phyloP scores from a whole-genome alignment of 2,329 filamentous ascomycete genomes.

The Periglandula ipomoeae region DNA sequence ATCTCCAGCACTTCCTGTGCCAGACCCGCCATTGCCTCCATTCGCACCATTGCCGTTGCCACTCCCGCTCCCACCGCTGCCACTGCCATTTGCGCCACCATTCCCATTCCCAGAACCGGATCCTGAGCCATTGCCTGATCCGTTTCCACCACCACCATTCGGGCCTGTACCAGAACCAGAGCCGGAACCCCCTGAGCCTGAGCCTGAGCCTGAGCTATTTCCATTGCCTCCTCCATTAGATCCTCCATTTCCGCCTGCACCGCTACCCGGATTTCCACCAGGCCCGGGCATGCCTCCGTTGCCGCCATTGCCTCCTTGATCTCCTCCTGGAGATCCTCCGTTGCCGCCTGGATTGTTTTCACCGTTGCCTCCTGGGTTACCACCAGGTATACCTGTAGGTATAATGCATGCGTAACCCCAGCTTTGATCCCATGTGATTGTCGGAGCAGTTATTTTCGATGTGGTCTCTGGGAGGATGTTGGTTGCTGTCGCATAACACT shows the following conservation, averaged over 20 bases:
- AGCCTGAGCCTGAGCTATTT: too few relatives aligned
- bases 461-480: slow-evolving; percentile 3
- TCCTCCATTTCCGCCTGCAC: neutral
- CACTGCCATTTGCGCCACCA: neutral
- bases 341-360: neutral
- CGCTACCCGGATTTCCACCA: neutral
- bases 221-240: neutral
- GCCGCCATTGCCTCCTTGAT: neutral
- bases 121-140: neutral
- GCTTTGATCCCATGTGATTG: neutral
- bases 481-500: neutral
- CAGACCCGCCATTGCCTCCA: neutral
- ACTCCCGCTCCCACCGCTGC: neutral
- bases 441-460: neutral
- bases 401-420: neutral
- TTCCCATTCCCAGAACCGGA: neutral
- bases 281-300: neutral
- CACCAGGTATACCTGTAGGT: neutral
- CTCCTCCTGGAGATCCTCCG: too few relatives aligned
- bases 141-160: neutral
- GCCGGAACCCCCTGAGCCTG: too few relatives aligned
- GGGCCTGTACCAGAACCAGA: too few relatives aligned
- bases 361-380: neutral
- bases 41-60: neutral
- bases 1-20: neutral